These are phyloP conservation scores for Paraglomus brasilianum DNA, from an alignment of 192 early-diverging fungal species.

Conservation along the genomic window DNA sequence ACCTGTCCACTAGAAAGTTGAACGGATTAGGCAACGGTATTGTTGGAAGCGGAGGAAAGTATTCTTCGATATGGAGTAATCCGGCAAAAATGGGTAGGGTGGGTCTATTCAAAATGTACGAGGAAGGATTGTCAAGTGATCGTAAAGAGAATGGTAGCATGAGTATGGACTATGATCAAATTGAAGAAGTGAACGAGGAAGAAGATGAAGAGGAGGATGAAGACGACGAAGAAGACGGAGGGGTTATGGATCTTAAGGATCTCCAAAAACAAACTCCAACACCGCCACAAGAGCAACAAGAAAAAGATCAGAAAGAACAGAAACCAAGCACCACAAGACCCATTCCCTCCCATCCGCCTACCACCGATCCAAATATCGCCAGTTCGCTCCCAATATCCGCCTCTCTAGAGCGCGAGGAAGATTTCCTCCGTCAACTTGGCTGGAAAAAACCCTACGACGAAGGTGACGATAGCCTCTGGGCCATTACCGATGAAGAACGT, in stretches of 20 bases:
- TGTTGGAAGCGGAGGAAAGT: neutral
- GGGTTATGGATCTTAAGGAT: neutral
- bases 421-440: slow-evolving; percentile 17
- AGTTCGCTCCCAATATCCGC: neutral
- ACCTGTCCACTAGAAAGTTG: too few species aligned
- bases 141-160: neutral
- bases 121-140: neutral
- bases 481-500: slow-evolving; percentile 24
- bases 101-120: slow-evolving; percentile 18
- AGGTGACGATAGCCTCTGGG: neutral
- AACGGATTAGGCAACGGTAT: too few species aligned
- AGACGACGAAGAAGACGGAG: neutral
- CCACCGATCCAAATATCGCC: too few species aligned
- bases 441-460: slow-evolving; percentile 22
- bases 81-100: slow-evolving; percentile 13
- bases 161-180: neutral
- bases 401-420: slow-evolving; percentile 20
- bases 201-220: neutral
- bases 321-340: too few species aligned
- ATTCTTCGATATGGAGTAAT: slow-evolving; percentile 16
- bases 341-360: too few species aligned
- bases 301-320: too few species aligned
- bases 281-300: too few species aligned
- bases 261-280: too few species aligned
- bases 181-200: slow-evolving; percentile 15